Evolutionary conservation across 2,329 filamentous ascomycete species (phyloP).

Genomic region (Colletotrichum godetiae): DNA sequence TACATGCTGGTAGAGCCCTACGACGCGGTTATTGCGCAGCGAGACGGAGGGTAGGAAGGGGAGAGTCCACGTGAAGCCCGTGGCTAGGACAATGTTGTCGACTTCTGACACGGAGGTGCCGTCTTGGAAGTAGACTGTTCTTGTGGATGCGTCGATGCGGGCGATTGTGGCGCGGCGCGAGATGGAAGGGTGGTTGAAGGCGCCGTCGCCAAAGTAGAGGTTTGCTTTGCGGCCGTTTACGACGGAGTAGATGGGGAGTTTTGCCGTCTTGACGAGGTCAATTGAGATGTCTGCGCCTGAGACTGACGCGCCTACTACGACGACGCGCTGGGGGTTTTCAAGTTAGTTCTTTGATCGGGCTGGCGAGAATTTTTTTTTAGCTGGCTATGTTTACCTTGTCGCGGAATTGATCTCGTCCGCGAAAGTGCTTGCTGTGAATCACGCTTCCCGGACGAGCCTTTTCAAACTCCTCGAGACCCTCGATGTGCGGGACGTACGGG

Average conservation of each 20-base stretch:
- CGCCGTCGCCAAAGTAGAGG: conserved; percentile 67
- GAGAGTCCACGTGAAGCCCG: conserved; percentile 73
- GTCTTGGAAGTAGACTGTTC: conserved; percentile 67
- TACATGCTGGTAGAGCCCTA: conserved; percentile 67
- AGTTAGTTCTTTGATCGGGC: background rate
- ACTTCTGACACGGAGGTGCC: conserved; percentile 63
- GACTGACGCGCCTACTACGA: conserved; percentile 73
- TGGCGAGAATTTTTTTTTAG: too few species aligned
- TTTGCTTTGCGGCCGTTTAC: conserved; percentile 59
- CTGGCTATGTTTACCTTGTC: conserved; percentile 52
- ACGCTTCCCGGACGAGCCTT: conserved; percentile 59
- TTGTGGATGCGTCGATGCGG: conserved; percentile 48
- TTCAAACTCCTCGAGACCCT: conserved; percentile 61
- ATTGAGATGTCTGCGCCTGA: conserved; percentile 72
- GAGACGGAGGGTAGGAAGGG: conserved; percentile 67
- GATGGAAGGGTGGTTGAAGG: conserved; percentile 70
- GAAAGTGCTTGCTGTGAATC: conserved; percentile 65
- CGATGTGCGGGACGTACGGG: conserved; percentile 63
- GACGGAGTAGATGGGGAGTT: conserved; percentile 63
- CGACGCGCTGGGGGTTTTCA: conserved; percentile 56
- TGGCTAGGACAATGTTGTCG: conserved; percentile 74
- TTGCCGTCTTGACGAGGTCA: conserved; percentile 58
- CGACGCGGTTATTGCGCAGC: conserved; percentile 65
- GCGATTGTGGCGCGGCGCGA: conserved; percentile 58
- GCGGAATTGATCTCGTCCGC: conserved; percentile 56